Evolutionary conservation across 495 filamentous ascomycete species (phyloP), one percentile per base, ranked within the genome.

Genomic region (Beverwykella pulmonaria): DNA sequence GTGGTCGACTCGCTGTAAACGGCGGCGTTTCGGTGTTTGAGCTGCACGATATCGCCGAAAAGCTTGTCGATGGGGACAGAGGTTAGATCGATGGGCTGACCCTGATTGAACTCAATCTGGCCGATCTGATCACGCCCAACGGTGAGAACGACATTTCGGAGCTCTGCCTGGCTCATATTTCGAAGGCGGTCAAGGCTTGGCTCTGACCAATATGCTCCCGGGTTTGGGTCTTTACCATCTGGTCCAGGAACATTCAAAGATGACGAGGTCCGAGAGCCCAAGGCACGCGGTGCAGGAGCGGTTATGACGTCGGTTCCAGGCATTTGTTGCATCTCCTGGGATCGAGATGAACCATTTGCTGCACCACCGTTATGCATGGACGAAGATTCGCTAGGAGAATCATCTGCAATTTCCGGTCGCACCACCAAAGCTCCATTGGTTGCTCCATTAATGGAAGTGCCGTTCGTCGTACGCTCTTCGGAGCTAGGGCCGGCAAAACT

Each of bases 101-200:
- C 55, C 2, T 85, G 77, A 74, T 90, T 86, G 77, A 97, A 98
- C 8, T 82, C 82, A 61, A 98, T 88, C 44, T 84, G 80, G 54
- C 94, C 95, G 67, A 89, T 86, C 53, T 86, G 85, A 55, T 90
- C 79, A 47, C 94, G 92, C 7, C 94, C 94, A 46, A 98, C 88
- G 17, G 82, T 87, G 74, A 97, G 90, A 10, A 78, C 75, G 26
- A 97, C 84, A 32, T 82, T 83, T 75, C 89, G 85, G 30, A 88
- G 87, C 75, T 94, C 84, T 30, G 88, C 82, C 30, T 85, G 84
- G 66, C 83, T 86, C 89, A 96, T 87, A 48, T 85, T 85, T 68
- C 82, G 81, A 46, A 98, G 81, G 63, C 94, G 88, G 2, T 87
- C 84, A 7, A 82, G 75, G 3, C 81, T 80, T 9, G 94, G 94